Evolutionary conservation across 2,329 filamentous ascomycete genomes (phyloP).

Genomic region (Ophiostoma triangulosporum): DNA sequence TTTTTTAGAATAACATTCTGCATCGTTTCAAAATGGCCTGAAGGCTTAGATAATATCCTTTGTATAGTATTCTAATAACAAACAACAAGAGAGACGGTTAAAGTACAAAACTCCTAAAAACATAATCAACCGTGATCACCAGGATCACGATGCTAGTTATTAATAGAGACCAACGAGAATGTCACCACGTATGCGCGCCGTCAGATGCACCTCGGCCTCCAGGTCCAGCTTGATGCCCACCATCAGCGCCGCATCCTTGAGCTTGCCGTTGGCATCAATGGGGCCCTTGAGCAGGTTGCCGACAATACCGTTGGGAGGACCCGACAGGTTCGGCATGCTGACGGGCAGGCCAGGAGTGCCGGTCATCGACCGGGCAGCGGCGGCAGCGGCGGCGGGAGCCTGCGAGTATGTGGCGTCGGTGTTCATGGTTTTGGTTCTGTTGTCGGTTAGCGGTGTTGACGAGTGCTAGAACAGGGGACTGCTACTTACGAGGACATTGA

Average conservation of each 20-base stretch:
- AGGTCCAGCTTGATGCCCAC: constrained; percentile 51
- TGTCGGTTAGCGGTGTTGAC: background rate
- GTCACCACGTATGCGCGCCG: constrained; percentile 45
- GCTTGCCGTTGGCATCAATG: constrained; percentile 41
- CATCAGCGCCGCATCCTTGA: constrained; percentile 43
- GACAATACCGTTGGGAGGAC: constrained; percentile 21
- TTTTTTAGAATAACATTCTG: too few species aligned
- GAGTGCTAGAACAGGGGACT: too few species aligned
- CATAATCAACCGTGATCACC: too few species aligned
- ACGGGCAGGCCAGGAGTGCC: constrained; percentile 15
- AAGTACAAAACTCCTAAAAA: background rate
- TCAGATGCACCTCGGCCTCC: constrained; percentile 49
- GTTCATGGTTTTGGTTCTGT: constrained; percentile 10
- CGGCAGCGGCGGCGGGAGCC: constrained; percentile 6
- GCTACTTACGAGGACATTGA: constrained; percentile 13
- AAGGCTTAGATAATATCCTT: too few species aligned
- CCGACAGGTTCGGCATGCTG: constrained; percentile 24
- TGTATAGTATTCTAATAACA: background rate
- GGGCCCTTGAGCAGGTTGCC: constrained; percentile 42
- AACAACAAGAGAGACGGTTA: background rate
- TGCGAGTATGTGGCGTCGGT: constrained; percentile 11
- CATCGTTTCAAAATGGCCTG: too few species aligned
- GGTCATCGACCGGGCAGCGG: constrained; percentile 6
- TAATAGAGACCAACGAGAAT: constrained; percentile 46
- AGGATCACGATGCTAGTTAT: background rate